Conservation (phyloP, 2,329 filamentous ascomycete species). For the Botrytis elliptica region DNA sequence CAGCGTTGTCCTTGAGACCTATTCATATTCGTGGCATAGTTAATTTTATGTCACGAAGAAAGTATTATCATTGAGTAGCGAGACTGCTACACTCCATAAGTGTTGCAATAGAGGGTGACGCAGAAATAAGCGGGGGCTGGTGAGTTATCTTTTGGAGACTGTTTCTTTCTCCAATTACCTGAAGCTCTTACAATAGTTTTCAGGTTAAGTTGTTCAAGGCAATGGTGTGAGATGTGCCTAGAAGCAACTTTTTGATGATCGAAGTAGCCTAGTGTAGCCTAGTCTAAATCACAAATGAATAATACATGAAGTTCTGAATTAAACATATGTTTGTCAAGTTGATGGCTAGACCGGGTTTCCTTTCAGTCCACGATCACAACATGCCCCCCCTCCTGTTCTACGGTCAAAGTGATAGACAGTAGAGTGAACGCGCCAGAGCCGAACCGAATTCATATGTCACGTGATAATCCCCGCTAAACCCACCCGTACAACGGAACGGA, state of each 20-base stretch:
- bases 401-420: too few relatives aligned
- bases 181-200: slow-evolving; percentile 23
- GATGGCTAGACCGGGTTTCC: background rate
- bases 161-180: slow-evolving; percentile 27
- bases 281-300: slow-evolving; percentile 36
- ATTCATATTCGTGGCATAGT: slow-evolving; percentile 31
- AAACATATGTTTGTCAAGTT: background rate
- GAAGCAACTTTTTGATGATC: slow-evolving; percentile 33
- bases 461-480: background rate
- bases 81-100: slow-evolving; percentile 28
- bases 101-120: slow-evolving; percentile 22
- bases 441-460: background rate
- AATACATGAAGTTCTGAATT: slow-evolving; percentile 37
- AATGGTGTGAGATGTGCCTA: slow-evolving; percentile 21
- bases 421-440: background rate
- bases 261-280: slow-evolving; percentile 36
- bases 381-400: background rate
- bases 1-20: slow-evolving; percentile 30
- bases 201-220: slow-evolving; percentile 18
- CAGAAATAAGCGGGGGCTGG: slow-evolving; percentile 27
- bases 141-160: slow-evolving; percentile 28
- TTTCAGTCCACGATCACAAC: background rate
- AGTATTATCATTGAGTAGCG: slow-evolving; percentile 31
- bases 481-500: background rate
- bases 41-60: slow-evolving; percentile 32